phyloP scores from a whole-genome alignment of 116 monocot species.

The Thalassia testudinum region DNA sequence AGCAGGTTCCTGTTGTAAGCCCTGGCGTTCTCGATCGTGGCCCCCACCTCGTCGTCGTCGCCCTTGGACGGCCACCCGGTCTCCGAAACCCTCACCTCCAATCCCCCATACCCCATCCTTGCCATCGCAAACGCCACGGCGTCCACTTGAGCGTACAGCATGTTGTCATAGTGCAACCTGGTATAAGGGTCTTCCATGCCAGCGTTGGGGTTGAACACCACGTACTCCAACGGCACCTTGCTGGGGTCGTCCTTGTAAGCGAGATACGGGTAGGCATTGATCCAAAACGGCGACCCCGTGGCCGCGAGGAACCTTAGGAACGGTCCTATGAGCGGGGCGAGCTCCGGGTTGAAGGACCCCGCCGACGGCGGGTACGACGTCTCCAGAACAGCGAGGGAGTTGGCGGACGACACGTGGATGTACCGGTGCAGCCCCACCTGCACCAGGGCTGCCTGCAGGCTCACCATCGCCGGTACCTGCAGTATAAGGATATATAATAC shows the following conservation, averaged over 20 bases:
- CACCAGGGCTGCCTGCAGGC: constrained; percentile 15
- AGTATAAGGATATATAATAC: too few species aligned
- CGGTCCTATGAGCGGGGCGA: background rate
- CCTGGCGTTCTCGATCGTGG: too few species aligned
- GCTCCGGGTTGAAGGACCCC: background rate
- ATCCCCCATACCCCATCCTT: constrained; percentile 19
- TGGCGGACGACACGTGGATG: constrained; percentile 23
- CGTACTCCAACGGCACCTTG: constrained; percentile 19
- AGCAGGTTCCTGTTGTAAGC: too few species aligned
- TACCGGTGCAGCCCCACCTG: constrained; percentile 10
- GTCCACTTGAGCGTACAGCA: too few species aligned
- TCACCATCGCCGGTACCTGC: constrained; percentile 20
- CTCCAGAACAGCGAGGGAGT: constrained; percentile 18
- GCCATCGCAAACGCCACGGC: constrained; percentile 20
- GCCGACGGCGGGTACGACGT: constrained; percentile 12
- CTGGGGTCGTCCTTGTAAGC: too few species aligned
- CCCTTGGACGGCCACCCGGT: too few species aligned
- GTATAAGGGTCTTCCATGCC: constrained; percentile 30
- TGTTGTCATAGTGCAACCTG: too few species aligned
- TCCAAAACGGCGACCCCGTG: background rate
- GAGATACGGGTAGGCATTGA: constrained; percentile 1
- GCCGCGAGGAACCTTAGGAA: background rate
- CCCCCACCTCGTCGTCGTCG: too few species aligned
- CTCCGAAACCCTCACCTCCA: too few species aligned
- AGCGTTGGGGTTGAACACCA: constrained; percentile 13